Evolutionary conservation across 495 filamentous ascomycete species (phyloP), one percentile per base, ranked within the genome.

Genomic region (Lophium mytilinum): DNA sequence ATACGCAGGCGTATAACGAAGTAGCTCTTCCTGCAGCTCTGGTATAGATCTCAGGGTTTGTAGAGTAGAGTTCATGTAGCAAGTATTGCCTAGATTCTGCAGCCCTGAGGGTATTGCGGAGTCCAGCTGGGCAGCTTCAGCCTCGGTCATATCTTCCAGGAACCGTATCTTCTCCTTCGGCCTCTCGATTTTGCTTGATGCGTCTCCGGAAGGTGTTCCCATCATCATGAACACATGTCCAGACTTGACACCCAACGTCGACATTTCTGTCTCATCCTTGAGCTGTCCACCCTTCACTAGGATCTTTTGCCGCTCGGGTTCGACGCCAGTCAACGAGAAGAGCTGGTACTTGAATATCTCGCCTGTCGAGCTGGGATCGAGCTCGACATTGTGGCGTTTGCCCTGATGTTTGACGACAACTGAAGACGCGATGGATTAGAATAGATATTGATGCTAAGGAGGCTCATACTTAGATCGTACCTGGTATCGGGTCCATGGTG

Each of bases 61-160:
- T 18, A 98, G 79, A 0, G 93, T 96, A 19, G 94, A 90, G 76
- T 98, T 98, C 67, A 97, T 83, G 69, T 98, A 98, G 76, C 93
- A 98, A 1, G 93, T 97, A 68, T 98, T 98, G 21, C 93, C 93
- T 57, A 96, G 75, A 64, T 98, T 98, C 68, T 90, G 81, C 58
- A 98, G 70, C 34, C 93, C 93, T 55, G 93, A 88, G 11, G 93
- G 93, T 47, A 76, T 89, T 42, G 92, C 93, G 41, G 89, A 91
- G 47, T 83, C 85, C 60, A 83, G 78, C 66, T 81, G 84, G 19
- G 93, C 94, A 33, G 83, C 82, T 68, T 98, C 91, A 19, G 91
- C 91, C 66, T 93, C 93, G 4, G 90, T 95, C 93, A 98, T 96
- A 68, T 98, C 93, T 70, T 98, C 93, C 61, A 95, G 69, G 64